phyloP scores from a whole-genome alignment of 2,329 filamentous ascomycete species.

The Alternaria rosae region DNA sequence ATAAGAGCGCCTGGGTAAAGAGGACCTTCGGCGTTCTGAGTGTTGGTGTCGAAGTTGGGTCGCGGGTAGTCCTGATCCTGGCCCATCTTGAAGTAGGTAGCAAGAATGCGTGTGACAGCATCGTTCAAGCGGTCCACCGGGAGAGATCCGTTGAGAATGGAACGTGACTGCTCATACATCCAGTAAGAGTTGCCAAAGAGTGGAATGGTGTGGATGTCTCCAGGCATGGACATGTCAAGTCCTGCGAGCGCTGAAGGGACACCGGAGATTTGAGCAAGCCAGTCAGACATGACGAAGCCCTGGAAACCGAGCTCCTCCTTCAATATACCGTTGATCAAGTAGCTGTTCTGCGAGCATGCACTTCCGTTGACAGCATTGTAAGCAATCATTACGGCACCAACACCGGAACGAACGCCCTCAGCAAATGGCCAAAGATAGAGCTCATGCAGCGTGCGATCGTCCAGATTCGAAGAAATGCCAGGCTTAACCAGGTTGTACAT shows the following conservation, averaged over 20 bases:
- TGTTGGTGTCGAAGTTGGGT: slow-evolving; percentile 50
- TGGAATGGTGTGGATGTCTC: slow-evolving; percentile 65
- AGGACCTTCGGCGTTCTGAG: slow-evolving; percentile 43
- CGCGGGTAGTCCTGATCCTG: slow-evolving; percentile 54
- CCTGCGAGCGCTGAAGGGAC: slow-evolving; percentile 81
- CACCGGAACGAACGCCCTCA: slow-evolving; percentile 77
- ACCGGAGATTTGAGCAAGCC: slow-evolving; percentile 84
- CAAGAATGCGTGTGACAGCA: slow-evolving; percentile 84
- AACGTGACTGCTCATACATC: slow-evolving; percentile 76
- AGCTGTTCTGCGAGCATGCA: slow-evolving; percentile 75
- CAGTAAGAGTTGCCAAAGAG: slow-evolving; percentile 63
- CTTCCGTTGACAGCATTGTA: slow-evolving; percentile 65
- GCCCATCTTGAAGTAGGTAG: slow-evolving; percentile 77
- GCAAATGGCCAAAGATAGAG: slow-evolving; percentile 88
- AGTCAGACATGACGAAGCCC: slow-evolving; percentile 75
- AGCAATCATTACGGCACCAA: slow-evolving; percentile 82
- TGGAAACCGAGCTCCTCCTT: slow-evolving; percentile 90
- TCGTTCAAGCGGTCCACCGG: slow-evolving; percentile 85
- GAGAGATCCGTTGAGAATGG: slow-evolving; percentile 82
- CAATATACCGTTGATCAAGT: slow-evolving; percentile 81
- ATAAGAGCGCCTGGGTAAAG: slow-evolving; percentile 55
- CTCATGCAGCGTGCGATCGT: slow-evolving; percentile 77
- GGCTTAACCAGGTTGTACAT: slow-evolving; percentile 52
- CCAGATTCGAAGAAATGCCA: slow-evolving; percentile 67
- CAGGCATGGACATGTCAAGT: slow-evolving; percentile 81